Evolutionary conservation across 2,329 filamentous ascomycete genomes (phyloP), one percentile per base, ranked within the genome.

Genomic region (Magnaporthiopsis incrustans): DNA sequence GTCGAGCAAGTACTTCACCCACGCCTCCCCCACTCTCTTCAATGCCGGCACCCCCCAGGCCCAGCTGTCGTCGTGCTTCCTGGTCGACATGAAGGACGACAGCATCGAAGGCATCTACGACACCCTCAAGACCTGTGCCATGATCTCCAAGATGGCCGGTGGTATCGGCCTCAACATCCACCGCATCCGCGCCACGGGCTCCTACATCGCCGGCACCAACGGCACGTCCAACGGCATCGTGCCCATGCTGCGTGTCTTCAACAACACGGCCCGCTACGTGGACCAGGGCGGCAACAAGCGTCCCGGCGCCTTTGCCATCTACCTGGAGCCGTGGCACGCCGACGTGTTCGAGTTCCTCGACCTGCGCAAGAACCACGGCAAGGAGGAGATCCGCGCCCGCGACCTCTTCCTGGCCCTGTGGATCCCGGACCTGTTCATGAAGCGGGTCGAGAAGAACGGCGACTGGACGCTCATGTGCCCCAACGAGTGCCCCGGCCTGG

Each of bases 401-500:
- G 95, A 99, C 77, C 85, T 99, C 62, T 99, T 99, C 87, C 92
- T 97, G 68, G 95, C 94, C 66, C 85, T 99, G 62, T 99, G 95
- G 95, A 97, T 97, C 65, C 93, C 95, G 22, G 95, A 99, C 82
- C 85, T 99, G 59, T 99, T 99, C 87, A 99, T 99, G 95, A 96
- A 97, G 85, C 92, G 95, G 76, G 94, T 99, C 64, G 92, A 99
- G 80, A 89, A 92, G 82, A 99, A 99, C 77, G 89, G 87, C 65
- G 90, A 95, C 66, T 99, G 95, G 95, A 98, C 95, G 25, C 83
- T 99, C 58, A 97, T 99, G 89, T 99, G 95, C 78, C 95, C 95
- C 68, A 96, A 96, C 73, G 95, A 99, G 79, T 95, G 92, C 73
- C 90, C 94, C 65, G 95, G 94, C 65, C 86, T 99, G 67, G 93